Evolutionary conservation across 495 filamentous ascomycete genomes (phyloP), one percentile per base, ranked within the genome.

Genomic region (Hypomontagnella submonticulosa): DNA sequence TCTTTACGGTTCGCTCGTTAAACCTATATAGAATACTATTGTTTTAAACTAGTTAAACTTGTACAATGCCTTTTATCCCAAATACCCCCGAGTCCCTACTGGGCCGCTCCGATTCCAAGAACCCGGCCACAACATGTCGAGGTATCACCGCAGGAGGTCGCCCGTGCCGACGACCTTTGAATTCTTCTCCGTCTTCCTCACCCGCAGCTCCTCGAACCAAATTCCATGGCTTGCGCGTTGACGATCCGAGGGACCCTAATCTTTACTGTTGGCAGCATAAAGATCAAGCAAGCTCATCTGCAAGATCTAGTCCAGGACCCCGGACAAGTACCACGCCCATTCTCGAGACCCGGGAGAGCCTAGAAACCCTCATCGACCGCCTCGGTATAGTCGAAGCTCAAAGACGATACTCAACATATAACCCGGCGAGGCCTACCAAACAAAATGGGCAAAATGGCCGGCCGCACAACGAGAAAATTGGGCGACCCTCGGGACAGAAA

Each of bases 201-300:
- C 66, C 71, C 4, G 57, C 32, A 0, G 23, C 75, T 44, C 68
- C 80, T 52, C 47, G 72, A 78, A 12, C 68, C 66, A 57, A 79
- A 79, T n/a, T 50, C 33, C 47, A 67, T 27, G 76, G 78, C 16
- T 75, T 83, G 8, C 83, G 83, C 27, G 87, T 84, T 30, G 73
- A 79, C 55, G 78, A 81, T 53, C 77, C 76, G 15, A 67, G 70
- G 47, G 70, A 81, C 62, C 77, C 80, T 49, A 73, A 55, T 41
- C 64, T 81, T 54, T 99, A 92, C 73, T 99, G 95, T 82, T 96
- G 92, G 89, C 90, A 96, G 71, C 95, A 99, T 76, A 92, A 91
- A 67, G 92, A 96, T 60, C 95, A 99, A 74, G 92, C 92, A 16
- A 75, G 65, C 44, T 57, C 71, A 34, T 78, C 79, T 13, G 72